Conservation (phyloP, 2,329 filamentous ascomycete genomes). For the Sporothrix phasma region DNA sequence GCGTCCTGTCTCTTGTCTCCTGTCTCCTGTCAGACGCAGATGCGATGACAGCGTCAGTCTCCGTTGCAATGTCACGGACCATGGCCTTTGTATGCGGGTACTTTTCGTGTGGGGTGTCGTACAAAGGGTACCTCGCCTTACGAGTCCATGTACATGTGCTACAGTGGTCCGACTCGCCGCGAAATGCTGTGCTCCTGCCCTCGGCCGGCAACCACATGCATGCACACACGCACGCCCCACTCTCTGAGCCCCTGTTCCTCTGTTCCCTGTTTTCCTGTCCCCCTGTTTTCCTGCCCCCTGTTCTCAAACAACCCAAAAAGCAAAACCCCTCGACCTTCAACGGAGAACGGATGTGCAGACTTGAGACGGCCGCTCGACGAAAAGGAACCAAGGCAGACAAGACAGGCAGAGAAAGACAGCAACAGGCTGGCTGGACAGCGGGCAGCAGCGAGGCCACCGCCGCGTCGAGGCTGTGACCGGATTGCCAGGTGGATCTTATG, state of each 20-base stretch:
- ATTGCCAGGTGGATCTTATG: constrained; percentile 39
- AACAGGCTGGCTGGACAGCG: constrained; percentile 16
- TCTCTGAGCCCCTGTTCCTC: neutral
- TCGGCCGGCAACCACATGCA: neutral
- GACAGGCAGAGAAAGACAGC: neutral
- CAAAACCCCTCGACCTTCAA: constrained; percentile 17
- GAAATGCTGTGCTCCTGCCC: neutral
- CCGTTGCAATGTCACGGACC: constrained; percentile 1
- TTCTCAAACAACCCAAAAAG: neutral
- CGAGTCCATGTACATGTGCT: too few species aligned
- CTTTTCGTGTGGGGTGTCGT: neutral
- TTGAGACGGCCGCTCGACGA: constrained; percentile 33
- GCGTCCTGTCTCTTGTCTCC: neutral
- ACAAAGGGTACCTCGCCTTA: neutral
- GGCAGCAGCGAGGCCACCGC: constrained; percentile 12
- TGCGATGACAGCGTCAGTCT: neutral
- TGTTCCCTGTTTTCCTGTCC: neutral
- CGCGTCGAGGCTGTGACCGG: constrained; percentile 35
- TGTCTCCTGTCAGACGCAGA: neutral
- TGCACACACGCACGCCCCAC: neutral
- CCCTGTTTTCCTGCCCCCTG: neutral
- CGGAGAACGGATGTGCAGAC: constrained; percentile 21
- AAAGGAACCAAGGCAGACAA: neutral
- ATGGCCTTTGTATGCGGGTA: neutral
- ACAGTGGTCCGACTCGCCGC: neutral